Evolutionary conservation across 306 rosid genomes (phyloP).

Genomic region (Oxytropis ochrocephala): DNA sequence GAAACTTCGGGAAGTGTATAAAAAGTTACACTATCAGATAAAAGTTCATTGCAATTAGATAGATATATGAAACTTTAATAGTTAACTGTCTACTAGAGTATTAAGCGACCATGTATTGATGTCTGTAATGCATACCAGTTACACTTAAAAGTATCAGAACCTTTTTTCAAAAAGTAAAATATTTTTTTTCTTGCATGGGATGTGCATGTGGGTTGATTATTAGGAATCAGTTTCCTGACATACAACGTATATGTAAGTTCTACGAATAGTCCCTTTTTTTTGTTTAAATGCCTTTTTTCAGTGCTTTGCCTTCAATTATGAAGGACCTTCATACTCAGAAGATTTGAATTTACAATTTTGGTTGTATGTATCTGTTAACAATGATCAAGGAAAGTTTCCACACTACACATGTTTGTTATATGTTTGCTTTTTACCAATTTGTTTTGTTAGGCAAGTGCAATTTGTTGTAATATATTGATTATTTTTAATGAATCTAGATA

Average conservation of each 20-base stretch:
- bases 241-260: background rate
- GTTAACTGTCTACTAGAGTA: background rate
- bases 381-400: background rate
- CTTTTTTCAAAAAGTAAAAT: too few species aligned
- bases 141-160: background rate
- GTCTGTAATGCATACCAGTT: background rate
- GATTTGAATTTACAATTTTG: background rate
- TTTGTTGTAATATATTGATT: constrained; percentile 16
- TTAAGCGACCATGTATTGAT: background rate
- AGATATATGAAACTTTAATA: too few species aligned
- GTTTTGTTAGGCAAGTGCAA: background rate
- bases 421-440: background rate
- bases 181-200: background rate
- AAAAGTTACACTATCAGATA: background rate
- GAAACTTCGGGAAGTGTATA: background rate
- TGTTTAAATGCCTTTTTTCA: background rate
- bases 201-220: background rate
- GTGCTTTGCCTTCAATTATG: background rate
- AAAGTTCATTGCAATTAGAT: too few species aligned
- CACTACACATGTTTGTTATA: background rate
- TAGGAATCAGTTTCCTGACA: background rate
- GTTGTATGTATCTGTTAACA: background rate
- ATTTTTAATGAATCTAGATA: constrained; percentile 43
- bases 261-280: background rate
- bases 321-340: background rate